phyloP scores from a whole-genome alignment of 495 filamentous ascomycete species.

The Penicillium malachiteum region DNA sequence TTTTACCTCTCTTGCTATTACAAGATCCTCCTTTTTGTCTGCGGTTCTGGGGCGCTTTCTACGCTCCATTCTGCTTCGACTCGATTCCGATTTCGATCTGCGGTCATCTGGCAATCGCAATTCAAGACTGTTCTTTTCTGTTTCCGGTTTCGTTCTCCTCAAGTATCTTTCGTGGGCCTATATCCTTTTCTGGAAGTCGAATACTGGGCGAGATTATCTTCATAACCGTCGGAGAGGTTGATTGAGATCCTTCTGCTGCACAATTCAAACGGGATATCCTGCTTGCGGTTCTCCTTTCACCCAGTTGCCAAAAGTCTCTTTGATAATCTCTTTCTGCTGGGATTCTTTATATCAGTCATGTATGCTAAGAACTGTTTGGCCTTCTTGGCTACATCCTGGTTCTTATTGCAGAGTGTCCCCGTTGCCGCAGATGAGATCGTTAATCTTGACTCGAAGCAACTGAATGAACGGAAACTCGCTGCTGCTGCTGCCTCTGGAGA shows the following conservation, averaged over 20 bases:
- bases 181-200: background rate
- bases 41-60: too few species aligned
- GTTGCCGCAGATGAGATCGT: slow-evolving; percentile 10
- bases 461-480: slow-evolving; percentile 3
- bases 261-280: too few species aligned
- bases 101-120: background rate
- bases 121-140: slow-evolving; percentile 3
- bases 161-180: slow-evolving; percentile 6
- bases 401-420: slow-evolving; percentile 10
- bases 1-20: background rate
- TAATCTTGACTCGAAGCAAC: background rate
- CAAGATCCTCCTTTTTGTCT: background rate
- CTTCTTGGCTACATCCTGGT: slow-evolving; percentile 18
- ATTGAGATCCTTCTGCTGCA: background rate
- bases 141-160: slow-evolving; percentile 1
- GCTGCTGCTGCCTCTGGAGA: background rate
- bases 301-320: background rate
- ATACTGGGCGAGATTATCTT: background rate
- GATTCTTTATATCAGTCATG: slow-evolving; percentile 9
- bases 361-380: slow-evolving; percentile 14
- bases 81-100: background rate
- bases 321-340: background rate
- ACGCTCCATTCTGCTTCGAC: too few species aligned
- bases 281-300: background rate
- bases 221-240: background rate